Evolutionary conservation across 805 yeast genomes (phyloP), one percentile per base, ranked within the genome.

Genomic region (Diddensiella caesifluorescens): DNA sequence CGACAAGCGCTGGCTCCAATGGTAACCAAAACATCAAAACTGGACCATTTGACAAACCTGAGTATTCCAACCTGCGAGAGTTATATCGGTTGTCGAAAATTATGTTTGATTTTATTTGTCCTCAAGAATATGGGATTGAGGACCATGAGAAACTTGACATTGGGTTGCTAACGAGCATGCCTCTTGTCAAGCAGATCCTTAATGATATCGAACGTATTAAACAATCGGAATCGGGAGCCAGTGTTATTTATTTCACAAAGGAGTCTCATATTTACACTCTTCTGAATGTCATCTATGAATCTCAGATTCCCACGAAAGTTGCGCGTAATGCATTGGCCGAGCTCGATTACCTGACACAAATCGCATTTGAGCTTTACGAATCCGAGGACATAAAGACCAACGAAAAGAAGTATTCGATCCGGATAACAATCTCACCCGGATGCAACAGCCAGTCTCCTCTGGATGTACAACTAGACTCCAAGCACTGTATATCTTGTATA

Each of bases 401-500:
- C 5, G 79, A 77, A 40, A 85, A 86, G 63, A 82, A 84, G 55
- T 95, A 90, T 60, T 83, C 96, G 4, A 83, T 92, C 42, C 74
- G 97, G 56, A 72, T 92, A 47, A 82, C 90, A n/a, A 71, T 92
- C 53, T 84, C 96, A 4, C 97, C 98, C 1, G 99, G 99, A 16
- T 92, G 98, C 63, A 97, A 92, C 64, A 89, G 97, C 0, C 95
- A 88, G 56, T 95, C 90, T 62, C 98, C 99, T 21, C 71, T 92
- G 50, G 99, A 92, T 64, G 95, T 94, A 35, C 96, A 90, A 62
- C 71, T 92, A 35, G 98, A 92, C 64, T 90, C 87, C 35, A 89
- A 87, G 59, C 99, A 92, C 64, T 90, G 92, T 64, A 92, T 92
- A 49, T 89, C 96, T 20, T 90, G 97, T 58, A 92, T 92, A 53